Evolutionary conservation across 176 grass and related monocot species (phyloP).

Genomic region (Phragmites australis): DNA sequence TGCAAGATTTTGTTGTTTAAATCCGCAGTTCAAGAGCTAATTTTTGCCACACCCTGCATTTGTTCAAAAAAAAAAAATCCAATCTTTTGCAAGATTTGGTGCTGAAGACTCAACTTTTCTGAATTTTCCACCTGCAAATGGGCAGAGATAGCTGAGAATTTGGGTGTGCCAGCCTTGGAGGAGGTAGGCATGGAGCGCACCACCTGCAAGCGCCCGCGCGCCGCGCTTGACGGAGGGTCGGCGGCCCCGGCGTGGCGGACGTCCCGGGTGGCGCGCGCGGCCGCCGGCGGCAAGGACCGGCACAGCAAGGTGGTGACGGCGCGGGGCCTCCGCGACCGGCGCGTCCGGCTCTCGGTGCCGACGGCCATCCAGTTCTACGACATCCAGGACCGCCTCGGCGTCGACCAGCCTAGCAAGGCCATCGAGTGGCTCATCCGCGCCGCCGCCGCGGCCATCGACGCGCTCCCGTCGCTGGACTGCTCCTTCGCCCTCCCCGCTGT

Average conservation of each 20-base stretch:
- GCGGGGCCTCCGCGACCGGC: slow-evolving; percentile 71
- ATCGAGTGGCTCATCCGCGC: slow-evolving; percentile 84
- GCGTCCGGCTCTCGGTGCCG: slow-evolving; percentile 64
- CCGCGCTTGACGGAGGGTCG: neutral
- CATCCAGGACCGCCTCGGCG: slow-evolving; percentile 80
- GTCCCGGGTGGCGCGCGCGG: slow-evolving; percentile 53
- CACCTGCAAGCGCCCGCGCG: slow-evolving; percentile 45
- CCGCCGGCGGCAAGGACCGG: slow-evolving; percentile 69
- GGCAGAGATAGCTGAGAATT: slow-evolving; percentile 27
- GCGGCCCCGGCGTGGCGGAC: slow-evolving; percentile 42
- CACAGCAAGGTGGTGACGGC: slow-evolving; percentile 92
- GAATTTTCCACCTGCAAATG: slow-evolving; percentile 19
- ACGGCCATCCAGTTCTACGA: slow-evolving; percentile 95
- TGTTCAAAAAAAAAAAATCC: neutral
- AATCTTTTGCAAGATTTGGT: neutral
- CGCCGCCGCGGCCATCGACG: slow-evolving; percentile 62
- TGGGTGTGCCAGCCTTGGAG: slow-evolving; percentile 45
- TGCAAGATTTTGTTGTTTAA: neutral
- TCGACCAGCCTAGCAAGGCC: slow-evolving; percentile 90
- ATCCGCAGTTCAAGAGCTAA: neutral
- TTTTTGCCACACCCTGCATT: neutral
- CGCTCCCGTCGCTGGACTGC: slow-evolving; percentile 55
- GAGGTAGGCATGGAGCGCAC: slow-evolving; percentile 40
- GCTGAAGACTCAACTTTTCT: neutral
- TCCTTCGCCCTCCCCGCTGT: slow-evolving; percentile 40